phyloP scores from a whole-genome alignment of 225 moss, liverwort and hornwort species.

The Thuidium tamariscinum region DNA sequence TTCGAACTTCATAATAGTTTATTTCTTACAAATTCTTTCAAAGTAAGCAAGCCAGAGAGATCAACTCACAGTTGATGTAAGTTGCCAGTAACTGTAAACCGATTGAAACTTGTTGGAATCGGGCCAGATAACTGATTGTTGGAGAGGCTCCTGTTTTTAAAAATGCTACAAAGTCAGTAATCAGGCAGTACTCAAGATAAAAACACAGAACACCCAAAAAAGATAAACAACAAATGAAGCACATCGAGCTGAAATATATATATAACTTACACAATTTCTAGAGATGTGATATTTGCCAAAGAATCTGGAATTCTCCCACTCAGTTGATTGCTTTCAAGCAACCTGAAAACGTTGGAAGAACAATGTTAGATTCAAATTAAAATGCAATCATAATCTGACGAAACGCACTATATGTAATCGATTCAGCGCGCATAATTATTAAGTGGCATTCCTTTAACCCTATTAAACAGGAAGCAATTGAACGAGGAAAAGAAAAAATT shows the following conservation, averaged over 20 bases:
- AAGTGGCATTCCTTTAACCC: not conserved
- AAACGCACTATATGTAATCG: not conserved
- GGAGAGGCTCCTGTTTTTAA: conserved; percentile 26
- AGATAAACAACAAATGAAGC: not conserved
- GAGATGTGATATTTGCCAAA: not conserved
- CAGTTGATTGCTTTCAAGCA: conserved; percentile 29
- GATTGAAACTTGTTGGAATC: conserved; percentile 13
- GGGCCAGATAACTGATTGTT: conserved; percentile 22
- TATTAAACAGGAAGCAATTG: not conserved
- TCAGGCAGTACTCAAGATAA: not conserved
- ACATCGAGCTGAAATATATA: not conserved
- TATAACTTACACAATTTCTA: conserved; percentile 27
- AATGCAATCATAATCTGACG: not conserved
- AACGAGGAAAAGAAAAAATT: not conserved
- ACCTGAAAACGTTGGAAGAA: not conserved
- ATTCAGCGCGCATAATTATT: too few species aligned
- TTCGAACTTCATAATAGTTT: not conserved
- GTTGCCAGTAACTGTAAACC: not conserved
- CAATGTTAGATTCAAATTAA: not conserved
- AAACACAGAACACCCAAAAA: not conserved
- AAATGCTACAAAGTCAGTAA: not conserved
- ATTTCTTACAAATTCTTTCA: not conserved
- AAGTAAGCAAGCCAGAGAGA: not conserved
- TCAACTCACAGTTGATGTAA: conserved; percentile 27
- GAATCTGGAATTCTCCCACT: conserved; percentile 16